Evolutionary conservation across 768 basidiomycete species (phyloP).

Genomic region (Mycena capillaripes): DNA sequence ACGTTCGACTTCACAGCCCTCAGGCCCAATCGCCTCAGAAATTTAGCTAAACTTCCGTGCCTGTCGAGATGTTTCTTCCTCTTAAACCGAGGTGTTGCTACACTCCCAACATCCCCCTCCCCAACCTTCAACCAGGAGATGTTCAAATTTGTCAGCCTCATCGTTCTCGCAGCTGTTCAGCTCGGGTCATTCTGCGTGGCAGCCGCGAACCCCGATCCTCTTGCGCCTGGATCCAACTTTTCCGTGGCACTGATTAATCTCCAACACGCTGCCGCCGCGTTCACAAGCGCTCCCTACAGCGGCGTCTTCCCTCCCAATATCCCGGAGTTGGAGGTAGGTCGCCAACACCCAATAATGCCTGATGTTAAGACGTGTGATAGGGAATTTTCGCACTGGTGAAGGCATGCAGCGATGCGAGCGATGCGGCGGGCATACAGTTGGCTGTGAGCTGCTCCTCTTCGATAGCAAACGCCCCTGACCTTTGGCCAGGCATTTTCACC

Average conservation of each 20-base stretch:
- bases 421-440: conserved; percentile 9
- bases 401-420: conserved; percentile 15
- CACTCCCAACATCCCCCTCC: no score
- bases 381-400: conserved; percentile 8
- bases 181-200: not conserved
- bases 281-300: not conserved
- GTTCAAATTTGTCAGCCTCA: conserved; percentile 7
- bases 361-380: not conserved
- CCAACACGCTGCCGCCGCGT: not conserved
- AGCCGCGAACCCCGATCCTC: not conserved
- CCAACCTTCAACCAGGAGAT: no score
- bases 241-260: not conserved
- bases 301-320: not conserved
- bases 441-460: conserved; percentile 16
- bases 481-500: not conserved
- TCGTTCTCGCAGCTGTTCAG: conserved; percentile 4
- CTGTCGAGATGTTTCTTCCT: no score
- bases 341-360: not conserved
- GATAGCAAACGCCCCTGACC: not conserved
- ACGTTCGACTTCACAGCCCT: no score
- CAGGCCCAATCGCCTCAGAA: no score
- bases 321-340: conserved; percentile 10
- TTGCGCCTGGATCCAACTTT: conserved; percentile 12
- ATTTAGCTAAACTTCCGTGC: no score
- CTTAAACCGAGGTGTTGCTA: no score